Evolutionary conservation across 1,284 basidiomycete genomes (phyloP).

Genomic region (Ganoderma sinense): DNA sequence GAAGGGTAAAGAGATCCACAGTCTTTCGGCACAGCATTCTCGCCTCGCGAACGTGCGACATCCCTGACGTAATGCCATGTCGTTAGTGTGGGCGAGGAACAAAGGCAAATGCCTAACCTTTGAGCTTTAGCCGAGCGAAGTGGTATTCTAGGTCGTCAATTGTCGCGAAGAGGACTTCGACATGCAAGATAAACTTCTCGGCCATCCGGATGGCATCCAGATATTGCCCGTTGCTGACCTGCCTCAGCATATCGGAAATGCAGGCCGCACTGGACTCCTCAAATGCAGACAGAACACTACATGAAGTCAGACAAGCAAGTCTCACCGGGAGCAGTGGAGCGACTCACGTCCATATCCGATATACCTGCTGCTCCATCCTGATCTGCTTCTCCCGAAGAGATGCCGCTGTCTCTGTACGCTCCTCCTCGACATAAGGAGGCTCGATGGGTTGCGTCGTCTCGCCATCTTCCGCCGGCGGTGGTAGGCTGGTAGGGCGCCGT

Average conservation of each 20-base stretch:
- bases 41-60: constrained; percentile 98
- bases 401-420: constrained; percentile 79
- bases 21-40: constrained; percentile 99
- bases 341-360: constrained; percentile 94
- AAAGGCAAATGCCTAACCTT: constrained; percentile 65
- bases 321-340: constrained; percentile 7
- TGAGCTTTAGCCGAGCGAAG: constrained; percentile 83
- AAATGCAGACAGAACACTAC: constrained; percentile 92
- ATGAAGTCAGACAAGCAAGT: constrained; percentile 9
- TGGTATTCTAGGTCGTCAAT: constrained; percentile 96
- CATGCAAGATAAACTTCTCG: constrained; percentile 98
- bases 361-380: constrained; percentile 97
- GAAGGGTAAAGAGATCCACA: constrained; percentile 96
- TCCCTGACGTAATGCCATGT: constrained; percentile 60
- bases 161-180: constrained; percentile 96
- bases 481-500: constrained; percentile 67
- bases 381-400: constrained; percentile 94
- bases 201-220: constrained; percentile 98
- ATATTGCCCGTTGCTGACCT: constrained; percentile 96
- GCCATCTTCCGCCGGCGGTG: constrained; percentile 57
- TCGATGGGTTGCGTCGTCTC: constrained; percentile 47
- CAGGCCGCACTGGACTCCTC: constrained; percentile 99
- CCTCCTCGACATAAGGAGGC: constrained; percentile 74
- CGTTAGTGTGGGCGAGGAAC: constrained; percentile 3
- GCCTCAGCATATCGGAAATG: constrained; percentile 98